Evolutionary conservation across 2,329 filamentous ascomycete genomes (phyloP).

Genomic region (Zymoseptoria ardabiliae): DNA sequence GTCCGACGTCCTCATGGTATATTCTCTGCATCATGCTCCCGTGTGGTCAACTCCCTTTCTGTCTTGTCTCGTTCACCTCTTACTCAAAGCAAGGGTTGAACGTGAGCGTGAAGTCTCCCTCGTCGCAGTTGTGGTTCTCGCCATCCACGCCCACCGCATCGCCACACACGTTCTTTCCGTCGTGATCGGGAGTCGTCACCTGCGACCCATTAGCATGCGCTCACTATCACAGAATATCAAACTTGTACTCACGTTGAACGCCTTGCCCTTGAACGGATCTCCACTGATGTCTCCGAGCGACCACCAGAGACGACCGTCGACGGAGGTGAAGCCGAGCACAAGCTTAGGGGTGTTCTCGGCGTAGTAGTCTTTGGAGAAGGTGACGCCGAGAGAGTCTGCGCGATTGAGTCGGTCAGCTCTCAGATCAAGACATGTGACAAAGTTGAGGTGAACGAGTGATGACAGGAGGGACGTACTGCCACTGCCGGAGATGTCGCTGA

Average conservation of each 20-base stretch:
- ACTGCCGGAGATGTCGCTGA: constrained; percentile 16
- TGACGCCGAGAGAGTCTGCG: constrained; percentile 24
- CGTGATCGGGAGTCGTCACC: not conserved
- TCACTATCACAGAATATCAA: not conserved
- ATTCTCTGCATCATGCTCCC: not conserved
- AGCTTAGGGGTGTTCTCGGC: constrained; percentile 17
- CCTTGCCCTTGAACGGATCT: constrained; percentile 19
- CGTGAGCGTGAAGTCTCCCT: constrained; percentile 1
- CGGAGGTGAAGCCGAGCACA: constrained; percentile 21
- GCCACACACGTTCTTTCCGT: not conserved
- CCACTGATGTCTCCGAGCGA: constrained; percentile 21
- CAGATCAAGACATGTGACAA: not conserved
- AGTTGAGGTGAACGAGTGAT: not conserved
- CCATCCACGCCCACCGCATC: not conserved
- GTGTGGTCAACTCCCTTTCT: not conserved
- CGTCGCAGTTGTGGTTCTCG: constrained; percentile 2
- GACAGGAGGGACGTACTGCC: constrained; percentile 15
- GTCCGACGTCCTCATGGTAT: not conserved
- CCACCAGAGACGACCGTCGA: constrained; percentile 23
- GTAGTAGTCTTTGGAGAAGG: constrained; percentile 22
- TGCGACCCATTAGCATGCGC: not conserved
- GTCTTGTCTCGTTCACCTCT: not conserved
- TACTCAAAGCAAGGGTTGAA: constrained; percentile 1
- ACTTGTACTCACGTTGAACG: constrained; percentile 13
- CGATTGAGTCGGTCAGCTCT: not conserved